These are phyloP conservation scores for Ophiostoma himal-ulmi DNA, from an alignment of 2,329 filamentous ascomycete genomes.

Conservation along the genomic window DNA sequence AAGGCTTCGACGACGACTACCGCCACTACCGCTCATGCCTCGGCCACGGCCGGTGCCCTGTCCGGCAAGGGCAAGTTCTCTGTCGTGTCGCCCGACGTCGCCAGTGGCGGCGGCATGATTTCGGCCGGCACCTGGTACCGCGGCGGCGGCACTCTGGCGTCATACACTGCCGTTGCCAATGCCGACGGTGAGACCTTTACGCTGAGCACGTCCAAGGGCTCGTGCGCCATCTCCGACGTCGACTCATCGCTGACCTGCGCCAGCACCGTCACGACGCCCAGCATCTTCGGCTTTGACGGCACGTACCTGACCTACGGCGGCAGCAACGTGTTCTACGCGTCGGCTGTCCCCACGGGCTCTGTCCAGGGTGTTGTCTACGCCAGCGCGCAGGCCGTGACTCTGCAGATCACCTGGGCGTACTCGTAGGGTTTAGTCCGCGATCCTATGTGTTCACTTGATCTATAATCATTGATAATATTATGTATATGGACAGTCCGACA, in stretches of 20 bases:
- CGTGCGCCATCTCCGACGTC: conserved; percentile 25
- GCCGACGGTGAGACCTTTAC: conserved; percentile 27
- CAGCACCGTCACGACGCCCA: conserved; percentile 23
- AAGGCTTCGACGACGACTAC: conserved; percentile 7
- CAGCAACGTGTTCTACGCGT: conserved; percentile 27
- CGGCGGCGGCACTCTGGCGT: conserved; percentile 29
- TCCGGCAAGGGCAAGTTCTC: conserved; percentile 22
- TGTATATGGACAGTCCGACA: not conserved
- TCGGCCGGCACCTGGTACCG: conserved; percentile 30
- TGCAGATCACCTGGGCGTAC: conserved; percentile 28
- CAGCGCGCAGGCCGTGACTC: conserved; percentile 24
- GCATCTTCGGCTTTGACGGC: conserved; percentile 30
- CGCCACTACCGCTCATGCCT: conserved; percentile 8
- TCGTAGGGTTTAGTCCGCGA: not conserved
- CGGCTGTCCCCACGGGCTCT: conserved; percentile 26
- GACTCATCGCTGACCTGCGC: conserved; percentile 26
- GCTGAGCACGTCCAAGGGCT: conserved; percentile 29
- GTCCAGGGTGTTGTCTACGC: conserved; percentile 28
- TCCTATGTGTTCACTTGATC: not conserved
- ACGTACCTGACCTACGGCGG: conserved; percentile 28
- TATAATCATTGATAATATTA: not conserved
- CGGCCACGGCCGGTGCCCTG: conserved; percentile 14
- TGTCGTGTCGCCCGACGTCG: conserved; percentile 17
- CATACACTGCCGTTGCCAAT: conserved; percentile 29
- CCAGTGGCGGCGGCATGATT: conserved; percentile 28